Percentiles rank a stretch among this genome's conserved stretches.
These are phyloP conservation scores for Erigeron philadelphicus DNA, from an alignment of 140 eudicot species.

Conservation along the genomic window DNA sequence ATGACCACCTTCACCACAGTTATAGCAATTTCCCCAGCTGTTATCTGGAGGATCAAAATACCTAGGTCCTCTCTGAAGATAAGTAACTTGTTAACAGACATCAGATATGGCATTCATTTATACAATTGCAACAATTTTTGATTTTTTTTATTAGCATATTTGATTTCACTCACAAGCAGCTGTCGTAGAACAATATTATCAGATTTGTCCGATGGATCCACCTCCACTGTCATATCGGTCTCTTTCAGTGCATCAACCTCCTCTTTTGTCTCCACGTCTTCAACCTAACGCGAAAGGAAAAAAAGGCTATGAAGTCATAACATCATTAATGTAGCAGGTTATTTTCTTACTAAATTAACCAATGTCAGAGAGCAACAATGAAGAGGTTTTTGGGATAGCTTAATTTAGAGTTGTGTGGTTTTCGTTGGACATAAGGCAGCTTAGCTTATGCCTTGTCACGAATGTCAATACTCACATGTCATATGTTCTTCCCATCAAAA, in stretches of 20 bases:
- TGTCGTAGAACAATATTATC: constrained; percentile 71
- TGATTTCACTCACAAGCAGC: constrained; percentile 90
- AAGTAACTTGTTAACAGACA: constrained; percentile 23
- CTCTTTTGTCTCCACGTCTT: constrained; percentile 31
- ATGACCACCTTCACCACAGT: constrained; percentile 80
- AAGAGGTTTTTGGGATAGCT: too few species aligned
- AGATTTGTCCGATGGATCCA: constrained; percentile 43
- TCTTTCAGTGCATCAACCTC: constrained; percentile 24
- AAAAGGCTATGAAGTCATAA: background rate
- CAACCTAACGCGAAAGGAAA: constrained; percentile 34
- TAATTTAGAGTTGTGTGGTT: too few species aligned
- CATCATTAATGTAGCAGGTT: background rate
- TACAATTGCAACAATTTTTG: constrained; percentile 25
- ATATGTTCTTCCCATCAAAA: too few species aligned
- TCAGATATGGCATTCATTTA: constrained; percentile 24
- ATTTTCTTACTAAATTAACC: background rate
- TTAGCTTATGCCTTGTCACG: too few species aligned
- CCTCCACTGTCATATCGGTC: constrained; percentile 30
- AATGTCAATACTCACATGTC: too few species aligned
- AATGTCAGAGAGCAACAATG: too few species aligned
- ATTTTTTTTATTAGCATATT: constrained; percentile 27
- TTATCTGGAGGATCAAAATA: constrained; percentile 74
- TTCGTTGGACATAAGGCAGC: too few species aligned
- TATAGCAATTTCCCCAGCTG: constrained; percentile 63
- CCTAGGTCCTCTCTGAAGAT: constrained; percentile 66